Evolutionary conservation across 495 filamentous ascomycete species (phyloP), one percentile per base, ranked within the genome.

Genomic region (Pyronema omphalodes): DNA sequence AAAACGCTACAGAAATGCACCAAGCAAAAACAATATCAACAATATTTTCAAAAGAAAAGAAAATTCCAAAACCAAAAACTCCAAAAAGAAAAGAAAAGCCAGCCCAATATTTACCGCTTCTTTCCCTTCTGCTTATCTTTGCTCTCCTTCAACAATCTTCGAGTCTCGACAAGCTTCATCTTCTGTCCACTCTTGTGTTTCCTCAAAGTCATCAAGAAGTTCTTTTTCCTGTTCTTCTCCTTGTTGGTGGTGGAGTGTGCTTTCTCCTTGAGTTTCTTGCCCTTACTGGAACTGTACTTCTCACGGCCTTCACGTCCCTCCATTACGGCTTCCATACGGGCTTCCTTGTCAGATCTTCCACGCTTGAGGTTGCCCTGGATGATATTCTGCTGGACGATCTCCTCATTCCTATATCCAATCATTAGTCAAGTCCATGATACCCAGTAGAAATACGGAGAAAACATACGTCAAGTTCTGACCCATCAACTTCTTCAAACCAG

Each of bases 211-310:
- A 99, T 99, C 62, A 96, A 65, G 68, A 96, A 93, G 67, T 96
- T 96, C 80, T 99, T 96, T 73, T 80, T 82, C 50, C 89, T 73
- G 29, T 83, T 80, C 76, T 99, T 99, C 74, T 99, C 93, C 74
- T 84, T 85, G 71, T 99, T 99, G 60, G 91, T 99, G 4, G 84
- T 85, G 68, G 83, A 89, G 76, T 96, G 95, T 55, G 87, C 85
- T 71, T 88, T 77, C 12, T 78, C 76, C 74, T 93, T 93, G 69
- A 84, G 82, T 67, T 86, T 75, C 71, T 88, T 84, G 48, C 83
- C 50, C n/a, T 43, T 41, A 11, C 34, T 57, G 8, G 62, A 65
- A 9, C 54, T 53, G 9, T 57, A 65, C 50, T 66, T 66, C 33
- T 65, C 62, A 33, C 62, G 51, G 9, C 54, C 63, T 51, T 65